Conservation (phyloP, 1,139 yeast species). For the Saccharomyces uvarum region DNA sequence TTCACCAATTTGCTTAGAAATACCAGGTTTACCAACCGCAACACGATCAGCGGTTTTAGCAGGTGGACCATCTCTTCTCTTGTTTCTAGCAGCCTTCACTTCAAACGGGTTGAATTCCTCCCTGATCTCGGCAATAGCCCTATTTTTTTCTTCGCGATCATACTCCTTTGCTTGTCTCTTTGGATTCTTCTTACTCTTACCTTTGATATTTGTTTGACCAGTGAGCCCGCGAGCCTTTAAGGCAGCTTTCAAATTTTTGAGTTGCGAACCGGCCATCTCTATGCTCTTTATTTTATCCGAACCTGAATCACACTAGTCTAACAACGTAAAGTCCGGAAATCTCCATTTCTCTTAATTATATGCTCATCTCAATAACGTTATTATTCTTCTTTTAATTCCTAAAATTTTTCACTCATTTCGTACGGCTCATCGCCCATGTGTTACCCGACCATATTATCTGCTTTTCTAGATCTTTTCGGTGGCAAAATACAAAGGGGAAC, state of each 20-base stretch:
- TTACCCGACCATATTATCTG: not conserved
- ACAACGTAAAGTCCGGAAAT: not conserved
- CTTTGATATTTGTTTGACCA: slow-evolving; percentile 64
- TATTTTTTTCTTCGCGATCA: slow-evolving; percentile 57
- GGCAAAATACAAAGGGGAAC: slow-evolving; percentile 1
- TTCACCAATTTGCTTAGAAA: slow-evolving; percentile 70
- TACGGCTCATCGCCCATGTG: slow-evolving; percentile 14
- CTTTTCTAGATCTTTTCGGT: not conserved
- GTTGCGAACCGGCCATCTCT: slow-evolving; percentile 81
- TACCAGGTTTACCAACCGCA: slow-evolving; percentile 66
- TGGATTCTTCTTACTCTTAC: slow-evolving; percentile 38
- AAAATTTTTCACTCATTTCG: not conserved
- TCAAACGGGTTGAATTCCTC: slow-evolving; percentile 88
- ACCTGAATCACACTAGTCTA: not conserved
- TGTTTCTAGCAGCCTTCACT: slow-evolving; percentile 59
- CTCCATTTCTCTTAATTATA: not conserved
- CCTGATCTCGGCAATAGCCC: slow-evolving; percentile 55
- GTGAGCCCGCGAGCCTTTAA: slow-evolving; percentile 71
- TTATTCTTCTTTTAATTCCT: not conserved
- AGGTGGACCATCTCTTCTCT: slow-evolving; percentile 41
- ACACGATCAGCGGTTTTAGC: slow-evolving; percentile 43
- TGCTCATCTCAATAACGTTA: slow-evolving; percentile 1
- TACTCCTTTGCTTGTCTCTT: slow-evolving; percentile 55
- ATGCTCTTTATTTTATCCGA: not conserved
- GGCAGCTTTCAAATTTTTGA: slow-evolving; percentile 72